These are phyloP conservation scores for Polyporus tsugae DNA, from an alignment of 1,284 basidiomycete genomes.

Conservation along the genomic window DNA sequence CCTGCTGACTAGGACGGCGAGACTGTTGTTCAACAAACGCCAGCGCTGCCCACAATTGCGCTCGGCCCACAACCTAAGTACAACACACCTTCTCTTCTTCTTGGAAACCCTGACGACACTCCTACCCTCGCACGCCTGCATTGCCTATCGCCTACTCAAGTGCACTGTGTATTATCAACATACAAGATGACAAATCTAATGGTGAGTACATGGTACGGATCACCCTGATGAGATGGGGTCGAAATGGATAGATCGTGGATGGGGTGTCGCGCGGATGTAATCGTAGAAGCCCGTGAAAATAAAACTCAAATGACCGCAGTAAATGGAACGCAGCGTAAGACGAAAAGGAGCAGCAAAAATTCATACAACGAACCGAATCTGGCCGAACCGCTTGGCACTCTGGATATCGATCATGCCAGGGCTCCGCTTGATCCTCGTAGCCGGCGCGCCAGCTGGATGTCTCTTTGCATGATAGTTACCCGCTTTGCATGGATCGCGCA, in stretches of 20 bases:
- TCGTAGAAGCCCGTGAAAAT: constrained; percentile 16
- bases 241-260: constrained; percentile 14
- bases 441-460: constrained; percentile 95
- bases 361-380: constrained; percentile 6
- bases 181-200: constrained; percentile 16
- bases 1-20: too few relatives aligned
- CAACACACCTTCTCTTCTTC: neutral
- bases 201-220: constrained; percentile 17
- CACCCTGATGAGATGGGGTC: neutral
- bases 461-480: constrained; percentile 97
- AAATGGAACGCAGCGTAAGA: constrained; percentile 7
- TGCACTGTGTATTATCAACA: constrained; percentile 20
- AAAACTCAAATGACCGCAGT: constrained; percentile 13
- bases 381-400: neutral
- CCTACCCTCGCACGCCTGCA: neutral
- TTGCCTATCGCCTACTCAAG: constrained; percentile 8
- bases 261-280: constrained; percentile 30
- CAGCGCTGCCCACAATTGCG: constrained; percentile 4
- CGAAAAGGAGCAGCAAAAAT: constrained; percentile 14
- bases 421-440: constrained; percentile 88
- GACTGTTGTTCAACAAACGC: neutral
- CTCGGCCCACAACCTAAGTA: neutral
- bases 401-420: constrained; percentile 33
- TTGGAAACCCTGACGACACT: neutral
- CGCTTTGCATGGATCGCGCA: constrained; percentile 98